A percentile compares a stretch with the other conserved stretches of the same genome.
These are phyloP conservation scores for Monosporozyma servazzii DNA, from an alignment of 805 yeast genomes.

Conservation along the genomic window DNA sequence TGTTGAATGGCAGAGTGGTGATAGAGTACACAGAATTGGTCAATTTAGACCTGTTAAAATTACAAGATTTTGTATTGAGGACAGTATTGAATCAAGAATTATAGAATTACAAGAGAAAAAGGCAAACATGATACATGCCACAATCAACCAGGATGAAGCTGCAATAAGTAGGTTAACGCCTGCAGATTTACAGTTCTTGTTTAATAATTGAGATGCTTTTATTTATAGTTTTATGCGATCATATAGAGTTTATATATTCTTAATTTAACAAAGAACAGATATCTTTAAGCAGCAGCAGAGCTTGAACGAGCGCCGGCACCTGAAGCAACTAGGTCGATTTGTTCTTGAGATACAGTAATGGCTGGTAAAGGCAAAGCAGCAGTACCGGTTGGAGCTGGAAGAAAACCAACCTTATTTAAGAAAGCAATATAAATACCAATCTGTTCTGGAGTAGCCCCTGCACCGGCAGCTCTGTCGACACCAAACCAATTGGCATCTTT, in stretches of 20 bases:
- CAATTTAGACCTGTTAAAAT: conserved; percentile 91
- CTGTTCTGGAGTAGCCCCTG: conserved; percentile 59
- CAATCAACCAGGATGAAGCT: conserved; percentile 83
- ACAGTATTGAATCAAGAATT: conserved; percentile 91
- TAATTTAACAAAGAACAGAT: background rate
- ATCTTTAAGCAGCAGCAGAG: conserved; percentile 33
- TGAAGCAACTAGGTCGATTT: conserved; percentile 45
- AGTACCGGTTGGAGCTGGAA: conserved; percentile 47
- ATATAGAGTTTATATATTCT: background rate
- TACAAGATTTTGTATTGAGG: conserved; percentile 88
- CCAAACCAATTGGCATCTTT: conserved; percentile 57
- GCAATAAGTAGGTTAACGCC: conserved; percentile 87
- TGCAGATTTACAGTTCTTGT: conserved; percentile 89
- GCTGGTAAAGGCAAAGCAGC: conserved; percentile 46
- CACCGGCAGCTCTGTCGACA: conserved; percentile 56
- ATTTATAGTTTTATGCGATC: background rate
- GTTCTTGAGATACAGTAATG: conserved; percentile 44
- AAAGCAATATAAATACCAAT: conserved; percentile 75
- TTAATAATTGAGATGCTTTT: conserved; percentile 50
- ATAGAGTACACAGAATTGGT: conserved; percentile 95
- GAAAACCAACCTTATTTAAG: conserved; percentile 69
- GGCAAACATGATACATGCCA: conserved; percentile 97
- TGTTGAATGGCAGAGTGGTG: conserved; percentile 97
- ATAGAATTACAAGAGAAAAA: conserved; percentile 94
- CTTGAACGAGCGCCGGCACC: conserved; percentile 75